Evolutionary conservation across 345 rosid genomes (phyloP).

Genomic region (Populus ilicifolia): DNA sequence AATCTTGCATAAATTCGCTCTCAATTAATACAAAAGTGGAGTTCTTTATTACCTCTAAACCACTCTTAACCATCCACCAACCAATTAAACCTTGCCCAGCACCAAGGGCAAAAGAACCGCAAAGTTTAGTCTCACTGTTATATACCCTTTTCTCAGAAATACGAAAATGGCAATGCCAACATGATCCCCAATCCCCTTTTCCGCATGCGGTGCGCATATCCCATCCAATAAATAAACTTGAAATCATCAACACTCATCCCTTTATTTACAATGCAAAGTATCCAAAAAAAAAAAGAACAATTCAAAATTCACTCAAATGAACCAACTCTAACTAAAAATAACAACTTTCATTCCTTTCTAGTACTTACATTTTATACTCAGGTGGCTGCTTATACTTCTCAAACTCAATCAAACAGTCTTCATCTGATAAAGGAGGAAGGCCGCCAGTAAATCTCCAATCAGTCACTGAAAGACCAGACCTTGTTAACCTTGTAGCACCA

Average conservation of each 20-base stretch:
- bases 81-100: constrained; percentile 97
- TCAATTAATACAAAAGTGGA: background rate
- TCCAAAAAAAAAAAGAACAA: constrained; percentile 3
- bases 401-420: constrained; percentile 76
- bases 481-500: constrained; percentile 75
- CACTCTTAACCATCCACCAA: constrained; percentile 99
- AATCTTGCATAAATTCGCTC: background rate
- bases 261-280: constrained; percentile 60
- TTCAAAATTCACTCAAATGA: background rate
- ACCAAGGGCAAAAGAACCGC: constrained; percentile 84
- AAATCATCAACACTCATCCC: constrained; percentile 93
- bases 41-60: constrained; percentile 64
- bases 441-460: constrained; percentile 88
- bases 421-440: constrained; percentile 80
- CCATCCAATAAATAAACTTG: constrained; percentile 98
- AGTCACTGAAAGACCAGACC: constrained; percentile 95
- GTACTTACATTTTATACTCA: constrained; percentile 65
- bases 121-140: constrained; percentile 65
- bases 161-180: constrained; percentile 96
- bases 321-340: background rate
- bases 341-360: background rate
- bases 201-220: constrained; percentile 97
- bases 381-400: constrained; percentile 87
- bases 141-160: constrained; percentile 80
- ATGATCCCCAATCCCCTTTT: constrained; percentile 93